A percentile compares a stretch with the other conserved stretches of the same genome.
These are phyloP conservation scores for Cardiosporidium cionae DNA, from an alignment of 169 alveolate species.

Conservation along the genomic window DNA sequence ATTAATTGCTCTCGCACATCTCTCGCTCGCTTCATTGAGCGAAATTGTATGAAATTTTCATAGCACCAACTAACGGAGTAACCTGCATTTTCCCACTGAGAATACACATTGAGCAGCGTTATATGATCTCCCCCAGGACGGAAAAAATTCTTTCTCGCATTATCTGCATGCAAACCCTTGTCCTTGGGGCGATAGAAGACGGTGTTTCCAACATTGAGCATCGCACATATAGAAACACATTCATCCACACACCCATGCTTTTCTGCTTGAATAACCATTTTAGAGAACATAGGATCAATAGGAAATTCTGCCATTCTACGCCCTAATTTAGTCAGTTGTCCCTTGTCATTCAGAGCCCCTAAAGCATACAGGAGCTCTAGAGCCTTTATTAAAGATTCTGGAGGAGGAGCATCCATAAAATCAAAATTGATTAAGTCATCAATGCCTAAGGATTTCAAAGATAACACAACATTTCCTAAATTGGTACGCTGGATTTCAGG, in stretches of 20 bases:
- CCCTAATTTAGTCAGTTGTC: slow-evolving; percentile 82
- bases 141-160: slow-evolving; percentile 94
- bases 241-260: slow-evolving; percentile 86
- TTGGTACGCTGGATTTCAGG: slow-evolving; percentile 99
- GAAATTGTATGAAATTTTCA: slow-evolving; percentile 77
- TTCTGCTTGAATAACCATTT: slow-evolving; percentile 86
- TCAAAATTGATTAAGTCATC: slow-evolving; percentile 91
- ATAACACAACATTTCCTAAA: slow-evolving; percentile 95
- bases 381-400: slow-evolving; percentile 33
- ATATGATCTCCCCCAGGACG: slow-evolving; percentile 99
- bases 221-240: slow-evolving; percentile 90
- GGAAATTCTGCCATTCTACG: slow-evolving; percentile 96
- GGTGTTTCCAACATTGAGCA: slow-evolving; percentile 91
- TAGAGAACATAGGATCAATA: slow-evolving; percentile 96
- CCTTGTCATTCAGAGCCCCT: slow-evolving; percentile 74
- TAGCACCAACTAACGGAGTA: slow-evolving; percentile 84
- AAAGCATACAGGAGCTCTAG: slow-evolving; percentile 83
- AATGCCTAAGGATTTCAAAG: slow-evolving; percentile 89
- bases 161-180: slow-evolving; percentile 89
- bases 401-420: slow-evolving; percentile 99
- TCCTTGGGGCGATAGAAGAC: slow-evolving; percentile 96
- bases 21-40: slow-evolving; percentile 55
- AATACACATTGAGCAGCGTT: slow-evolving; percentile 93
- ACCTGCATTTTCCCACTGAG: slow-evolving; percentile 90
- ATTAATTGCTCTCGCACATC: slow-evolving; percentile 79